These are phyloP conservation scores for Argentina anserina DNA, from an alignment of 306 rosid species.

Conservation along the genomic window DNA sequence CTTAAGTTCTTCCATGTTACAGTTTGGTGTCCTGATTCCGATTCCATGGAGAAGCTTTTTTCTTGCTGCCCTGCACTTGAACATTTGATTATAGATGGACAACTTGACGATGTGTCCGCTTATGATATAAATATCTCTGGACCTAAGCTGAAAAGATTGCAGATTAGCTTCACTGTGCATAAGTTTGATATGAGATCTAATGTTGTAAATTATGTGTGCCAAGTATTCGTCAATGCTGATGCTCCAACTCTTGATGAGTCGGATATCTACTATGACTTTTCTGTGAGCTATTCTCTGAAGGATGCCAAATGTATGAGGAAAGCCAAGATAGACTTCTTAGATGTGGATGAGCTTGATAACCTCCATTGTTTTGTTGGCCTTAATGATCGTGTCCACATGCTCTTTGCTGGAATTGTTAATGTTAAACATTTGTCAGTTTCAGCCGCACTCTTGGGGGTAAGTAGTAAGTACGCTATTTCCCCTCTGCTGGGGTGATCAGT, in stretches of 20 bases:
- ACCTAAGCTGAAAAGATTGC: not conserved
- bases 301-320: not conserved
- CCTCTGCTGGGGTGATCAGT: no score
- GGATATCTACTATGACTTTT: not conserved
- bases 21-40: not conserved
- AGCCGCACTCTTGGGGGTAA: not conserved
- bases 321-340: not conserved
- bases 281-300: not conserved
- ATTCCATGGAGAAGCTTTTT: not conserved
- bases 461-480: not conserved
- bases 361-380: not conserved
- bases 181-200: not conserved
- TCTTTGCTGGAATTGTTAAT: not conserved
- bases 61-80: conserved; percentile 3
- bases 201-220: not conserved
- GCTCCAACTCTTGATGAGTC: not conserved
- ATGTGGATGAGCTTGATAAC: not conserved
- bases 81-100: not conserved
- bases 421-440: not conserved
- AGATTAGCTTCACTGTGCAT: not conserved
- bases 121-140: not conserved
- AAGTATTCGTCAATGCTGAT: not conserved
- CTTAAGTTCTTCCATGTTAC: conserved; percentile 1
- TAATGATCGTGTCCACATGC: not conserved
- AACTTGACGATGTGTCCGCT: not conserved